A percentile compares a stretch with the other conserved stretches of the same genome.
phyloP scores from a whole-genome alignment of 345 rosid species.

The Aquilaria sinensis region DNA sequence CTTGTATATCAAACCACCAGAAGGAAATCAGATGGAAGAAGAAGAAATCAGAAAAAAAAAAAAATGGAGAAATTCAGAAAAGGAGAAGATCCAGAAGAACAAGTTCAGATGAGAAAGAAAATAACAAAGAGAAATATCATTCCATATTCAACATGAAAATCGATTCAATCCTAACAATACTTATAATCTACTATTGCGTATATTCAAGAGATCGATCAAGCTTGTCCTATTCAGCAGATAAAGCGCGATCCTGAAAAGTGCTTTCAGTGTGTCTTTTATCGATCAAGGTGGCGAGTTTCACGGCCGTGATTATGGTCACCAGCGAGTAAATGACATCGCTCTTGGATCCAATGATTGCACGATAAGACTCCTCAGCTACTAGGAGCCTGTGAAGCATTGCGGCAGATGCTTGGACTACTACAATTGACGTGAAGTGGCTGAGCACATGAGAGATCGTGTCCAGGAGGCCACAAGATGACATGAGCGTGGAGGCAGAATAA shows the following conservation, averaged over 20 bases:
- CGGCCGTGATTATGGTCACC: slow-evolving; percentile 41
- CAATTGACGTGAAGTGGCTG: slow-evolving; percentile 53
- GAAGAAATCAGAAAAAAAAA: too few species aligned
- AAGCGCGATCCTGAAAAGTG: slow-evolving; percentile 68
- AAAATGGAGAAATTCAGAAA: too few species aligned
- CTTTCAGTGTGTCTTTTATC: slow-evolving; percentile 78
- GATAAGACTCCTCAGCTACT: slow-evolving; percentile 70
- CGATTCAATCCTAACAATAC: too few species aligned
- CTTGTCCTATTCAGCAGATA: slow-evolving; percentile 58
- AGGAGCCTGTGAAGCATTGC: slow-evolving; percentile 78
- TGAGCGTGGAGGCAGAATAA: slow-evolving; percentile 59
- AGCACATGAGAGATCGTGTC: slow-evolving; percentile 85
- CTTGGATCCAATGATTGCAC: slow-evolving; percentile 77
- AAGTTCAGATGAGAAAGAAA: too few species aligned
- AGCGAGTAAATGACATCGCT: slow-evolving; percentile 80
- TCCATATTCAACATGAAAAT: too few species aligned
- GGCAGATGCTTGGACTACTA: slow-evolving; percentile 77
- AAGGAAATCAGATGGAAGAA: too few species aligned
- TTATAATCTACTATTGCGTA: too few species aligned
- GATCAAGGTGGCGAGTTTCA: slow-evolving; percentile 60
- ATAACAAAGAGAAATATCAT: too few species aligned
- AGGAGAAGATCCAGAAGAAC: too few species aligned
- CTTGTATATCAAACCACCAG: background rate
- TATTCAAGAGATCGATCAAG: slow-evolving; percentile 49
- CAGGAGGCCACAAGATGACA: slow-evolving; percentile 80